A percentile compares a stretch with the other conserved stretches of the same genome.
phyloP scores from a whole-genome alignment of 2,329 filamentous ascomycete species.

The Emericellopsis atlantica region DNA sequence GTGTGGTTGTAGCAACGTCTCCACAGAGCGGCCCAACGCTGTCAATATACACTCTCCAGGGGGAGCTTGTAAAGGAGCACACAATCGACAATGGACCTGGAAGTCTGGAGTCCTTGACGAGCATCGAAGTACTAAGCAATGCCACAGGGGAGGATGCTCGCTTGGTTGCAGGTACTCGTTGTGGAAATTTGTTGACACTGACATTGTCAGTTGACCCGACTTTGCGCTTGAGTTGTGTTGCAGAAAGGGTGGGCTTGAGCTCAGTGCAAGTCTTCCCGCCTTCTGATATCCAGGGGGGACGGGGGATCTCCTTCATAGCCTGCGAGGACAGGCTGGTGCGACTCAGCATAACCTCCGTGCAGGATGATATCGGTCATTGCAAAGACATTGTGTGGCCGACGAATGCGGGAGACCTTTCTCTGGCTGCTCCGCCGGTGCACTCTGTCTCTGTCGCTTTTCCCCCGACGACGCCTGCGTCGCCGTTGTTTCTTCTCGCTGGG shows the following conservation, averaged over 20 bases:
- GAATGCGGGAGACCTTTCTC: conserved; percentile 31
- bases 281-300: too few relatives aligned
- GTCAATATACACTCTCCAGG: conserved; percentile 14
- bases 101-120: not conserved
- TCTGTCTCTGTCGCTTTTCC: conserved; percentile 21
- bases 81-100: too few relatives aligned
- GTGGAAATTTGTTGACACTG: conserved; percentile 33
- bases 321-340: conserved; percentile 35
- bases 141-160: not conserved
- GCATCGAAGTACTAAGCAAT: not conserved
- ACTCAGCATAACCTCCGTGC: conserved; percentile 22
- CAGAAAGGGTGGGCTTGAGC: conserved; percentile 21
- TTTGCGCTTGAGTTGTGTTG: not conserved
- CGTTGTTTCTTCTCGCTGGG: conserved; percentile 31
- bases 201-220: conserved; percentile 7
- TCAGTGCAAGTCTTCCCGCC: conserved; percentile 19
- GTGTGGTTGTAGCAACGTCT: conserved; percentile 21
- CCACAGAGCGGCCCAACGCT: conserved; percentile 18
- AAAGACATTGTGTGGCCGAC: conserved; percentile 38
- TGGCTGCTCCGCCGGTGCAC: conserved; percentile 33
- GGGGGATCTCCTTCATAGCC: conserved; percentile 20
- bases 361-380: conserved; percentile 17
- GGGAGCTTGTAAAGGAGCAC: conserved; percentile 6
- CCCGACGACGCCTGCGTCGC: conserved; percentile 20
- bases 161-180: conserved; percentile 34